Base-by-base conservation (phyloP, 352 stramenopile species). In the Aphanomyces invadans region DNA sequence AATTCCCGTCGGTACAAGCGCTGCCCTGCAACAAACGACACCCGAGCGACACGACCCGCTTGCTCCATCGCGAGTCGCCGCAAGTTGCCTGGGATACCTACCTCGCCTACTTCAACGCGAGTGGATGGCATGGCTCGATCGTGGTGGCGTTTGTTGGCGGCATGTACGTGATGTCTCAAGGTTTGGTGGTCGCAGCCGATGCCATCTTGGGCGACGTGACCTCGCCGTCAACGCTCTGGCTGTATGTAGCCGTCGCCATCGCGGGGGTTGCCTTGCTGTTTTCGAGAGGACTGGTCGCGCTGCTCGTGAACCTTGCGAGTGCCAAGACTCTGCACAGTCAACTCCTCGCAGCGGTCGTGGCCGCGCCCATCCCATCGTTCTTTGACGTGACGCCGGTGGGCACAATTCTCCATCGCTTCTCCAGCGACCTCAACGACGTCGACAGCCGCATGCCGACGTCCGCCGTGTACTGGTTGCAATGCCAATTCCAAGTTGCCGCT, bases 351-450 rank as follows among this genome's bases (percentile, higher is more conserved):
- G 46, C 29, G 60, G 11, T 67, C 38, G 7, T 67, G 1, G 9
- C 5, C 5, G 60, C 60, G 21, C 60, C 60, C 33, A 44, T 67
- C 12, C 25, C 2, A 9, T 42, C 42, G 10, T 67, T 67, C 42
- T 67, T 67, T 49, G 60, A 67, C n/a, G 60, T 67, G 17, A 63
- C 55, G n/a, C 55, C 86, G 1, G 73, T 82, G 5, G 83, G 83
- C 42, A 81, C 81, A 21, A 88, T 94, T 57, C 73, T 92, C 12
- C 90, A 92, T 52, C 79, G 83, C 23, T 63, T 63, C 38, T 33
- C 55, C 23, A 63, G 36, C 39, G 55, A 63, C 39, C 31, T 63
- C 19, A 9, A 52, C 21, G 19, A 63, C 25, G 23, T 63, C 55
- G 55, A 63, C 32, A 38, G 19, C n/a, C 36, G 25, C 31, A 19